Evolutionary conservation across 2,329 filamentous ascomycete genomes (phyloP).

Genomic region (Dactylella cylindrospora): DNA sequence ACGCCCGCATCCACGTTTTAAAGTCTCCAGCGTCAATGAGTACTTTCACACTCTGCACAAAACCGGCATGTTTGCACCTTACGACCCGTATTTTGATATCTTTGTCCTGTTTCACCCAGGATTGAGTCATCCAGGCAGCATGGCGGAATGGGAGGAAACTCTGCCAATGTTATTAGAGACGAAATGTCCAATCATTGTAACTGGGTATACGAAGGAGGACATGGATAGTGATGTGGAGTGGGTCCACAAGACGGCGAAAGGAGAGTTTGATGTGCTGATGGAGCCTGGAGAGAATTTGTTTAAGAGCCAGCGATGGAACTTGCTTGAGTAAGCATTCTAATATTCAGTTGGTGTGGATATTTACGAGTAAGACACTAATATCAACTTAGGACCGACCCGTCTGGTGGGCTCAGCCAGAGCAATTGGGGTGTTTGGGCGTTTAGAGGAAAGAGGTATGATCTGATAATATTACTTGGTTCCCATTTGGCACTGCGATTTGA

Average conservation of each 20-base stretch:
- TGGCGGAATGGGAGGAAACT: constrained; percentile 91
- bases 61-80: constrained; percentile 85
- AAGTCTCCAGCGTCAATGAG: constrained; percentile 96
- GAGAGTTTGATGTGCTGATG: constrained; percentile 88
- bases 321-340: constrained; percentile 93
- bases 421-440: constrained; percentile 99
- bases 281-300: constrained; percentile 93
- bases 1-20: constrained; percentile 81
- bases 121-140: constrained; percentile 87
- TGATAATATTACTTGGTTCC: not conserved
- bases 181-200: constrained; percentile 90
- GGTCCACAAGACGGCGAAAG: constrained; percentile 79
- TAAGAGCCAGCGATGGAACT: constrained; percentile 90
- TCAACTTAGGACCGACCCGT: constrained; percentile 28
- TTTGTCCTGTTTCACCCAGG: constrained; percentile 97
- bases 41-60: constrained; percentile 97
- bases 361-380: constrained; percentile 87
- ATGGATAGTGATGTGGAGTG: constrained; percentile 90
- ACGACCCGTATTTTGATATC: constrained; percentile 97
- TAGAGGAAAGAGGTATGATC: constrained; percentile 82
- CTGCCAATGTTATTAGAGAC: constrained; percentile 88
- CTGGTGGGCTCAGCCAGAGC: constrained; percentile 77
- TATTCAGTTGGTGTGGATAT: constrained; percentile 63
- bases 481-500: no score
- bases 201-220: constrained; percentile 93